Evolutionary conservation across 257 asterid genomes (phyloP).

Genomic region (Plectranthus barbatus): DNA sequence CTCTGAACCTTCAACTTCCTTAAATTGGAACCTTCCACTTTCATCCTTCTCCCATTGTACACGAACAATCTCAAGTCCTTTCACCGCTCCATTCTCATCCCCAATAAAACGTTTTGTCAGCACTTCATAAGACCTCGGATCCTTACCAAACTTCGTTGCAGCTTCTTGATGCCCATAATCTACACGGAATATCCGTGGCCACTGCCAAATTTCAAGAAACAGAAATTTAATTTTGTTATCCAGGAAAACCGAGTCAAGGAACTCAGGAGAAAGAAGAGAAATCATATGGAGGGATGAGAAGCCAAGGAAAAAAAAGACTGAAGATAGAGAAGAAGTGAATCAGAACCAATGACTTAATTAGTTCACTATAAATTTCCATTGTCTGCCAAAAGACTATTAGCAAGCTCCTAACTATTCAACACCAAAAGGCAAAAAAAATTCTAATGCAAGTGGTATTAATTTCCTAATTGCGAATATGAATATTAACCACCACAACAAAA

Average conservation of each 20-base stretch:
- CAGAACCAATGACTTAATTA: no score
- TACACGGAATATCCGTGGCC: slow-evolving; percentile 92
- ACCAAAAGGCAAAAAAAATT: no score
- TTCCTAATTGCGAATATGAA: background rate
- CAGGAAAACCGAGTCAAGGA: background rate
- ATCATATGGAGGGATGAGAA: no score
- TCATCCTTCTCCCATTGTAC: slow-evolving; percentile 94
- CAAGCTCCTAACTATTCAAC: no score
- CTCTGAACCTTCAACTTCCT: slow-evolving; percentile 95
- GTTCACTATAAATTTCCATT: no score
- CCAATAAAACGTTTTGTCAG: slow-evolving; percentile 86
- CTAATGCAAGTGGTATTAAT: no score
- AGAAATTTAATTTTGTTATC: background rate
- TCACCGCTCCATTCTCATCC: slow-evolving; percentile 67
- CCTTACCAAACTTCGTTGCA: slow-evolving; percentile 83
- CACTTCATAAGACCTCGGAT: slow-evolving; percentile 91
- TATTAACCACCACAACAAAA: background rate
- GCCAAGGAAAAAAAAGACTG: no score
- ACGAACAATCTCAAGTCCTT: slow-evolving; percentile 72
- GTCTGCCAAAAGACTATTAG: no score
- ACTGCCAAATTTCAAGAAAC: slow-evolving; percentile 34
- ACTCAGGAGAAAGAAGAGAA: background rate
- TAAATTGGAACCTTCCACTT: slow-evolving; percentile 71
- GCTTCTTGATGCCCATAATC: slow-evolving; percentile 99
- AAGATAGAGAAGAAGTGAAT: no score